These are phyloP conservation scores for Limtongozyma cylindracea DNA, from an alignment of 805 yeast species.

Conservation along the genomic window DNA sequence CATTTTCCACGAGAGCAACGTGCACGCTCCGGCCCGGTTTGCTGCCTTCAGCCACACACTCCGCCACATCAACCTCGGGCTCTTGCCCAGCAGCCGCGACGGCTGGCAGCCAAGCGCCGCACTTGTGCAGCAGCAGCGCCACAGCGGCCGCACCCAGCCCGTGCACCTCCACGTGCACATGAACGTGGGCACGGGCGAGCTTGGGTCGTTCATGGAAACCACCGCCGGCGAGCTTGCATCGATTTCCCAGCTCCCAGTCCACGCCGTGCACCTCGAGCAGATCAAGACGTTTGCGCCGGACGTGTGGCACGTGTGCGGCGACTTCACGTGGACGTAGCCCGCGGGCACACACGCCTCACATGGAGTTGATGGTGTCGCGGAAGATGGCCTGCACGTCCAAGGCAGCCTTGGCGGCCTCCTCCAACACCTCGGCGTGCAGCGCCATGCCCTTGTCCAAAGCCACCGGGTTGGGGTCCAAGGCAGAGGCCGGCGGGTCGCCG, in stretches of 20 bases:
- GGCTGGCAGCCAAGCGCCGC: slow-evolving; percentile 29
- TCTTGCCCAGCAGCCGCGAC: slow-evolving; percentile 44
- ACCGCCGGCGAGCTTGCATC: too few relatives aligned
- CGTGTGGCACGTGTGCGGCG: slow-evolving; percentile 46
- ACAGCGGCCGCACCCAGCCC: slow-evolving; percentile 2
- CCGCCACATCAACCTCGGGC: slow-evolving; percentile 50
- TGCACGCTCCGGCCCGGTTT: slow-evolving; percentile 15
- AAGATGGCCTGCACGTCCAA: slow-evolving; percentile 53
- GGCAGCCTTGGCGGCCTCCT: slow-evolving; percentile 60
- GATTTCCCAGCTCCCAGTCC: neutral
- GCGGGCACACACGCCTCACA: too few relatives aligned
- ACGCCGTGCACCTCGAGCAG: slow-evolving; percentile 20
- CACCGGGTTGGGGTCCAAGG: slow-evolving; percentile 23
- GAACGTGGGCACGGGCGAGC: slow-evolving; percentile 23
- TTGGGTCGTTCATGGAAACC: slow-evolving; percentile 8
- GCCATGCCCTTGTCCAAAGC: slow-evolving; percentile 56
- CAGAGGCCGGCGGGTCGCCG: slow-evolving; percentile 40
- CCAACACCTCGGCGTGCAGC: slow-evolving; percentile 76
- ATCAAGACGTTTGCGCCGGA: slow-evolving; percentile 80
- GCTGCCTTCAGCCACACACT: slow-evolving; percentile 7
- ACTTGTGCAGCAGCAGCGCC: slow-evolving; percentile 2
- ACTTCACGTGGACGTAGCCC: slow-evolving; percentile 2
- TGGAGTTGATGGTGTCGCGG: slow-evolving; percentile 30
- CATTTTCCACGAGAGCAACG: slow-evolving; percentile 43
- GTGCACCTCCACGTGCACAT: slow-evolving; percentile 44